Conservation (phyloP, 2,329 filamentous ascomycete species). For the Leptographium wingfieldii region DNA sequence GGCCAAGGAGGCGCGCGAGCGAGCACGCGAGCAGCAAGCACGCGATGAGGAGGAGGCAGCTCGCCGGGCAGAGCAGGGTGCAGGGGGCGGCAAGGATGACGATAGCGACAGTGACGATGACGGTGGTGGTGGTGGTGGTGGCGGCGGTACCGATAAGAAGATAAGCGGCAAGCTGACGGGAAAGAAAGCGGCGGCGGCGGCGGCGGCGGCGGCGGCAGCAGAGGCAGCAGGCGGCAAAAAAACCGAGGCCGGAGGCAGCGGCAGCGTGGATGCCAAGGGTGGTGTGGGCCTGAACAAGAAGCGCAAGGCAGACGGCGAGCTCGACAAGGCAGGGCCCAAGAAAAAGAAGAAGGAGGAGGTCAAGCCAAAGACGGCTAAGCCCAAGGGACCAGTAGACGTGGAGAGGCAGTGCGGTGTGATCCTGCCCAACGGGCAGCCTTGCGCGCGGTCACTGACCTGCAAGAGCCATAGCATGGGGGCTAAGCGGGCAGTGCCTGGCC, state of each 20-base stretch:
- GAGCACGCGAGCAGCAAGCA: slow-evolving; percentile 49
- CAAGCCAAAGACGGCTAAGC: slow-evolving; percentile 71
- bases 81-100: slow-evolving; percentile 26
- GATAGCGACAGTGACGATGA: slow-evolving; percentile 27
- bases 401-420: slow-evolving; percentile 87
- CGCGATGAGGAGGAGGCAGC: slow-evolving; percentile 44
- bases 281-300: slow-evolving; percentile 40
- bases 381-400: slow-evolving; percentile 86
- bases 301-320: slow-evolving; percentile 60
- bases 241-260: slow-evolving; percentile 42
- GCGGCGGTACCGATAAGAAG: slow-evolving; percentile 21
- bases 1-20: slow-evolving; percentile 55
- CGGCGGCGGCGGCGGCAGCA: slow-evolving; percentile 20
- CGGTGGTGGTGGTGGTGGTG: neutral
- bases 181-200: neutral
- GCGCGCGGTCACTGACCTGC: slow-evolving; percentile 79
- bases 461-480: slow-evolving; percentile 94
- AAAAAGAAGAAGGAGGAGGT: slow-evolving; percentile 95
- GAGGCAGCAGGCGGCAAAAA: slow-evolving; percentile 16
- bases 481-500: slow-evolving; percentile 75
- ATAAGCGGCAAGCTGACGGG: slow-evolving; percentile 16
- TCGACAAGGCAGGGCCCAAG: slow-evolving; percentile 72
- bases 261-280: slow-evolving; percentile 47
- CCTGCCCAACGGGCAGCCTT: slow-evolving; percentile 73
- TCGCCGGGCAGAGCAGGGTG: slow-evolving; percentile 36